Evolutionary conservation across 495 filamentous ascomycete genomes (phyloP).

Genomic region (Lasiosphaeria miniovina): DNA sequence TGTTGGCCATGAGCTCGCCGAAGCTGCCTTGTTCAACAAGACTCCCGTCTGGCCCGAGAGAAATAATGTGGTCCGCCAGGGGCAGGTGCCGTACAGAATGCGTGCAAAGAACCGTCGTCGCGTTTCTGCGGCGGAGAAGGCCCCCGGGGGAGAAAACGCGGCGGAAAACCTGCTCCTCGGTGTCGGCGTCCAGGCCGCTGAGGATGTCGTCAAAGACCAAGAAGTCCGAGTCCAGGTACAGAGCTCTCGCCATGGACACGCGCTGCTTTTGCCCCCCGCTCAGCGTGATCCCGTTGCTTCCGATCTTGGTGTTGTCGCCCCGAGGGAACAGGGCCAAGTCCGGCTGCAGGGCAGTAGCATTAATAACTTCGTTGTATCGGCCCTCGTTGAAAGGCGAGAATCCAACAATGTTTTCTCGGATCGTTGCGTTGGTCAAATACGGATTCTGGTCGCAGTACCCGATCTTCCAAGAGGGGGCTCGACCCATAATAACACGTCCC

Average conservation of each 20-base stretch:
- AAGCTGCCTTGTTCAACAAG: slow-evolving; percentile 30
- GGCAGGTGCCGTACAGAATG: slow-evolving; percentile 39
- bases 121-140: slow-evolving; percentile 22
- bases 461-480: slow-evolving; percentile 15
- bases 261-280: slow-evolving; percentile 68
- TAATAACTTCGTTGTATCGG: slow-evolving; percentile 61
- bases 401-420: slow-evolving; percentile 37
- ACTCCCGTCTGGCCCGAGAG: slow-evolving; percentile 20
- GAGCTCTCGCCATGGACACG: slow-evolving; percentile 38
- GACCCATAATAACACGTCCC: slow-evolving; percentile 30
- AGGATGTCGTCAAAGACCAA: slow-evolving; percentile 50
- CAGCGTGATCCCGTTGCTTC: slow-evolving; percentile 61
- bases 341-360: slow-evolving; percentile 58
- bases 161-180: slow-evolving; percentile 59
- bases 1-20: slow-evolving; percentile 21
- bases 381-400: slow-evolving; percentile 46
- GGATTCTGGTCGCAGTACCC: slow-evolving; percentile 45
- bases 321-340: slow-evolving; percentile 44
- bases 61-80: slow-evolving; percentile 50
- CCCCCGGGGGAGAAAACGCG: slow-evolving; percentile 41
- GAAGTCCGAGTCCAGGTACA: slow-evolving; percentile 30
- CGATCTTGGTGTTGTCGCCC: slow-evolving; percentile 56
- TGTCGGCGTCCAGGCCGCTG: slow-evolving; percentile 60
- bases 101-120: slow-evolving; percentile 28
- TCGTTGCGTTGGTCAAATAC: slow-evolving; percentile 41